A percentile compares a stretch with the other conserved stretches of the same genome.
Conservation (phyloP, 108 stramenopile genomes). For the Parietichytrium sp. region DNA sequence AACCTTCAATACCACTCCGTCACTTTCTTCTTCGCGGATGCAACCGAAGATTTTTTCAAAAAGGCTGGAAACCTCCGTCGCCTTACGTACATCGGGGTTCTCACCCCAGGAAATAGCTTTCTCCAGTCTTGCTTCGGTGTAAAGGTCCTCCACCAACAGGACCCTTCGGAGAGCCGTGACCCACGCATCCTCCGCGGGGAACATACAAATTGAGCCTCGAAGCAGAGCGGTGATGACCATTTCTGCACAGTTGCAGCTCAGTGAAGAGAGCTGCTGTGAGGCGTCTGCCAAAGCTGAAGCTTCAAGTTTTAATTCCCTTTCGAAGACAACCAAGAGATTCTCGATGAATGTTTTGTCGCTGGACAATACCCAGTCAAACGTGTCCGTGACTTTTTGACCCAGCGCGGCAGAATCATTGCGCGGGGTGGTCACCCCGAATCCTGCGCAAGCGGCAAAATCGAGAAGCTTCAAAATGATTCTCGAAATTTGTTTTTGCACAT, state of each 20-base stretch:
- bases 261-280: neutral
- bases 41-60: neutral
- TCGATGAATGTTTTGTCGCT: neutral
- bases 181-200: neutral
- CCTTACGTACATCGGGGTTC: neutral
- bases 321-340: neutral
- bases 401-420: neutral
- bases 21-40: too few relatives aligned
- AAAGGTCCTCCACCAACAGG: neutral
- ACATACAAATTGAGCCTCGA: neutral
- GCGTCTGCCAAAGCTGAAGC: neutral
- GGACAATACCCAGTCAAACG: constrained; percentile 34
- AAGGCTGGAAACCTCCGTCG: neutral
- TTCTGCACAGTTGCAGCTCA: neutral
- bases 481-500: neutral
- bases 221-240: neutral
- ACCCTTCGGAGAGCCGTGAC: neutral
- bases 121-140: neutral
- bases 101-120: neutral
- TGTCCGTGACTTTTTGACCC: too few relatives aligned
- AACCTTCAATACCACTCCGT: too few relatives aligned
- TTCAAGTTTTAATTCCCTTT: neutral
- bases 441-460: neutral
- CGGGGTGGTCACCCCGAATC: neutral
- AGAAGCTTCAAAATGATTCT: neutral